Evolutionary conservation across 2,329 filamentous ascomycete species (phyloP).

Genomic region (Fusarium sp.): DNA sequence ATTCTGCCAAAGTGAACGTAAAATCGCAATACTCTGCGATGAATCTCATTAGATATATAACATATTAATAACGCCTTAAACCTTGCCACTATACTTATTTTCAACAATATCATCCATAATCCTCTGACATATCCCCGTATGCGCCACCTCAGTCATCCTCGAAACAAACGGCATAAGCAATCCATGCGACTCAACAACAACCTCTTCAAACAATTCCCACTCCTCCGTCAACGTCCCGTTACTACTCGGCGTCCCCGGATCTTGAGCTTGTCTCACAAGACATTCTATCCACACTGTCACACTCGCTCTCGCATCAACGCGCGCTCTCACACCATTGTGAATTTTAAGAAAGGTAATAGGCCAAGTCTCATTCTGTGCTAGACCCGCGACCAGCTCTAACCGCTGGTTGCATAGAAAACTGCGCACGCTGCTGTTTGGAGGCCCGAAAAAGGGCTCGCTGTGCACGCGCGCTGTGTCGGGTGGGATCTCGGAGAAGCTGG

Average conservation of each 20-base stretch:
- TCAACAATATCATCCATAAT: conserved; percentile 17
- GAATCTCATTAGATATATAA: not conserved
- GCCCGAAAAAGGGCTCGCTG: conserved; percentile 27
- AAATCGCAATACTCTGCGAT: not conserved
- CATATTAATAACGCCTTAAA: not conserved
- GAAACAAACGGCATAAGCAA: conserved; percentile 33
- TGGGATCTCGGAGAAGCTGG: conserved; percentile 15
- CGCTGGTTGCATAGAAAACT: conserved; percentile 13
- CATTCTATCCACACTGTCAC: conserved; percentile 30
- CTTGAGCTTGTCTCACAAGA: conserved; percentile 15
- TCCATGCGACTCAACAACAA: conserved; percentile 20
- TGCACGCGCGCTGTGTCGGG: conserved; percentile 10
- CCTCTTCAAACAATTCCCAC: conserved; percentile 32
- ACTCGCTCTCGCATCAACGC: conserved; percentile 23
- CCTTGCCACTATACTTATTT: not conserved
- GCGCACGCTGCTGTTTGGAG: conserved; percentile 14
- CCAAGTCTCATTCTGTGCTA: conserved; percentile 20
- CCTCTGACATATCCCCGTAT: conserved; percentile 17
- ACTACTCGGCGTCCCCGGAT: conserved; percentile 13
- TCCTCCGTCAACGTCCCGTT: conserved; percentile 20
- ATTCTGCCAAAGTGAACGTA: not conserved
- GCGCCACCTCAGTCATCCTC: conserved; percentile 9
- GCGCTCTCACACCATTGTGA: conserved; percentile 23
- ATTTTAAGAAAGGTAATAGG: conserved; percentile 26
- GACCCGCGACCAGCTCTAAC: conserved; percentile 12